These are phyloP conservation scores for Picea glauca DNA, from an alignment of 75 land plant species.

Conservation along the genomic window DNA sequence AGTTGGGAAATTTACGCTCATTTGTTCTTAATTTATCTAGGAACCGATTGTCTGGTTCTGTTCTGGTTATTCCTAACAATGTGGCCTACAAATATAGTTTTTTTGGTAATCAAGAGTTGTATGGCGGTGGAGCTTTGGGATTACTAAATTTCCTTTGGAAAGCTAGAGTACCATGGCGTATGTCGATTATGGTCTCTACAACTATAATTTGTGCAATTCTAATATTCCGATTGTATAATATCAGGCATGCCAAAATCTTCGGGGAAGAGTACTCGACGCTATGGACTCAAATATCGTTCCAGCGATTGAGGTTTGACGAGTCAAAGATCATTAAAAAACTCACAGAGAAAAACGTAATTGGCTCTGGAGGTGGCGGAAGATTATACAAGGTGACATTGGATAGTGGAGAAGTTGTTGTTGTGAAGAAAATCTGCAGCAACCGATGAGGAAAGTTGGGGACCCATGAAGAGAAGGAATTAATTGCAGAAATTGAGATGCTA, in stretches of 20 bases:
- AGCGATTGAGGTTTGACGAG: conserved; percentile 33
- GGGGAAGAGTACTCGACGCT: background rate
- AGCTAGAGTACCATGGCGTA: too few species aligned
- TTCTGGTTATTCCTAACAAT: conserved; percentile 19
- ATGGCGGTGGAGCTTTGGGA: conserved; percentile 18
- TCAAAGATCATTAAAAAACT: conserved; percentile 18
- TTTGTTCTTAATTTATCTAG: conserved; percentile 16
- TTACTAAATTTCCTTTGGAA: background rate
- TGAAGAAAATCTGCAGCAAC: conserved; percentile 43
- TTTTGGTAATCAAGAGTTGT: conserved; percentile 13
- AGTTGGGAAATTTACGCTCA: background rate
- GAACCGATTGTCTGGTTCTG: conserved; percentile 22
- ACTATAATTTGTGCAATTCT: background rate
- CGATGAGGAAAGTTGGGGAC: background rate
- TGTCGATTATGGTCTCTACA: background rate
- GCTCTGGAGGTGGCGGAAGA: conserved; percentile 46
- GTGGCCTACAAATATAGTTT: conserved; percentile 13
- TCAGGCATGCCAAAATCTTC: too few species aligned
- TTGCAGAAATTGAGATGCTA: conserved; percentile 39
- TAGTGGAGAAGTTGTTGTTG: conserved; percentile 28
- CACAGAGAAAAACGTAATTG: conserved; percentile 39
- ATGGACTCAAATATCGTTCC: conserved; percentile 46
- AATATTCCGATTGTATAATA: too few species aligned
- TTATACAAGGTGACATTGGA: conserved; percentile 34
- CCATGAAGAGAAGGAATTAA: conserved; percentile 26